A percentile compares a stretch with the other conserved stretches of the same genome.
phyloP scores from a whole-genome alignment of 2,329 filamentous ascomycete species.

The Xylaria sp. region DNA sequence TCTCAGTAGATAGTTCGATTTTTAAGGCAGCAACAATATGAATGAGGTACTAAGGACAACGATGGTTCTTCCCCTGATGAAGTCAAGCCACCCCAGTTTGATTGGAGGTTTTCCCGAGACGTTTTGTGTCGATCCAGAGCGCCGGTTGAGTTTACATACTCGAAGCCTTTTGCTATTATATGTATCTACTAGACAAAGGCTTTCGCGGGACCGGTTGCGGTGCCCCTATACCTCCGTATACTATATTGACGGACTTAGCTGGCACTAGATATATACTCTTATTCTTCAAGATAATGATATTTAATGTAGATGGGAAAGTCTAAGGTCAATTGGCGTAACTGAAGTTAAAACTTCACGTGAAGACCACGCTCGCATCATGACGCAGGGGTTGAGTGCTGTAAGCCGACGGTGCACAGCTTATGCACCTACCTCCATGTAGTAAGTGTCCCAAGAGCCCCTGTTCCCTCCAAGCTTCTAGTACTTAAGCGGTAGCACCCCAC shows the following conservation, averaged over 20 bases:
- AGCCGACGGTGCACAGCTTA: conserved; percentile 2
- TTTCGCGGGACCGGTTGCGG: background rate
- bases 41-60: background rate
- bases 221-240: background rate
- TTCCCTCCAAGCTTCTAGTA: background rate
- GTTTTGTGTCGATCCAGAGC: background rate
- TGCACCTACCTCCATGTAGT: too few relatives aligned
- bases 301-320: background rate
- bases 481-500: conserved; percentile 6
- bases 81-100: background rate
- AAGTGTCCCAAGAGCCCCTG: background rate
- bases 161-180: background rate
- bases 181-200: background rate
- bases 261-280: background rate
- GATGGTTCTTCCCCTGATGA: background rate
- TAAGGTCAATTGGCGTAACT: background rate
- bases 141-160: background rate
- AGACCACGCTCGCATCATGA: background rate
- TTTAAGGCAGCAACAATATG: background rate
- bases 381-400: background rate
- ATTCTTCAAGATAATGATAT: background rate
- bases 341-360: background rate
- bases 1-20: background rate
- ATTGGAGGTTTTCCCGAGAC: background rate
- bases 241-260: background rate